Conservation (phyloP, 768 basidiomycete species). For the Tephrocybe sp. region DNA sequence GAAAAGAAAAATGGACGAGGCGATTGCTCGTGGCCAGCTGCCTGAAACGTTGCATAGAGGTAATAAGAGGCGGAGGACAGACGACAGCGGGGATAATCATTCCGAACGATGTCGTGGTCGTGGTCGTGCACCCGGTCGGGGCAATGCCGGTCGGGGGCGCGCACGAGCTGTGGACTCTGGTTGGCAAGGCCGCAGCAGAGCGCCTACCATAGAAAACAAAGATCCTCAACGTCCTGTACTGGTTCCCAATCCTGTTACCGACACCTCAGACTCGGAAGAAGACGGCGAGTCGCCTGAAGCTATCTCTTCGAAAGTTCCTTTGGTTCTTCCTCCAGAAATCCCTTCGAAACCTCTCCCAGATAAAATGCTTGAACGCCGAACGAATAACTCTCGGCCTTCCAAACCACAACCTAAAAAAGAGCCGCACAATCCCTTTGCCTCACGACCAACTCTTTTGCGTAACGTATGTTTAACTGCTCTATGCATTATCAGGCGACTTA, state of each 20-base stretch:
- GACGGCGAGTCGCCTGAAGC: constrained; percentile 56
- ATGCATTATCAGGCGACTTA: constrained; percentile 7
- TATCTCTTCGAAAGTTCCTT: constrained; percentile 49
- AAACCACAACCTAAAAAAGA: constrained; percentile 35
- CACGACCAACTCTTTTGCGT: constrained; percentile 71
- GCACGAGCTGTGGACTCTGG: constrained; percentile 22
- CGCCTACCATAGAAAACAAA: neutral
- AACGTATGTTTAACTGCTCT: constrained; percentile 54
- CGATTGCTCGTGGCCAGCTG: constrained; percentile 77
- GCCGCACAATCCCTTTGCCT: constrained; percentile 63
- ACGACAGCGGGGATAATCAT: constrained; percentile 18
- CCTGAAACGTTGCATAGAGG: constrained; percentile 34
- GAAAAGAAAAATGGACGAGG: constrained; percentile 76
- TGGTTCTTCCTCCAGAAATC: neutral
- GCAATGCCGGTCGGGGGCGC: constrained; percentile 1
- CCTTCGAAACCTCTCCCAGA: neutral
- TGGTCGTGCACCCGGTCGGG: constrained; percentile 31
- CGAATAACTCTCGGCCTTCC: neutral
- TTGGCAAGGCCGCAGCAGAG: constrained; percentile 9
- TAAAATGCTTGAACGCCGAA: neutral
- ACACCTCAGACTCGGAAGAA: constrained; percentile 26
- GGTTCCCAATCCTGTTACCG: neutral
- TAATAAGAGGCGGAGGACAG: constrained; percentile 42
- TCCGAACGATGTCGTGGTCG: constrained; percentile 16
- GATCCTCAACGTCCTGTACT: neutral